phyloP scores from a whole-genome alignment of 2,329 filamentous ascomycete genomes.

The Biscogniauxia sp. region DNA sequence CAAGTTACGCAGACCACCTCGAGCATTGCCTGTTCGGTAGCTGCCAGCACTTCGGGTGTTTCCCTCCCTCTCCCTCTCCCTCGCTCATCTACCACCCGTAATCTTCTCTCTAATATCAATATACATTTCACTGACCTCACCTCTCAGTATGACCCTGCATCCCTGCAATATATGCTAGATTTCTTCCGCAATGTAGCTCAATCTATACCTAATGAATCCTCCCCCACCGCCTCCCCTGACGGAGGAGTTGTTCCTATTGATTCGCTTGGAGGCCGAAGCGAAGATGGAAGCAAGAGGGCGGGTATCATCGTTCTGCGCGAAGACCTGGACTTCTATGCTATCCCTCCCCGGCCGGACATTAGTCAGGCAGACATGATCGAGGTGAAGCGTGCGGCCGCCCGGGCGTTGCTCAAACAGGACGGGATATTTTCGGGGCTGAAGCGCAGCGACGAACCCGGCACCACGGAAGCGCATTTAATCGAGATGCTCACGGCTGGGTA shows the following conservation, averaged over 20 bases:
- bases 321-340: conserved; percentile 96
- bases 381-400: conserved; percentile 88
- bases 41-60: conserved; percentile 10
- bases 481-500: conserved; percentile 99
- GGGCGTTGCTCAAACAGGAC: conserved; percentile 80
- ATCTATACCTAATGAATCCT: conserved; percentile 79
- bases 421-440: conserved; percentile 95
- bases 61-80: conserved; percentile 22
- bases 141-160: conserved; percentile 86
- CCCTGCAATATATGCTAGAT: conserved; percentile 97
- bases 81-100: conserved; percentile 29
- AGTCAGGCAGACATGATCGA: conserved; percentile 89
- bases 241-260: conserved; percentile 66
- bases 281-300: conserved; percentile 76
- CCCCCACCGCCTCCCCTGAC: conserved; percentile 64
- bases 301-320: conserved; percentile 96
- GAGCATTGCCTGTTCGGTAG: conserved; percentile 21
- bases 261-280: conserved; percentile 56
- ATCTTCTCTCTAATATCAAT: conserved; percentile 38
- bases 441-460: conserved; percentile 92
- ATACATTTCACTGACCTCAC: conserved; percentile 43
- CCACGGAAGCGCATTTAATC: conserved; percentile 96
- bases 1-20: conserved; percentile 27
- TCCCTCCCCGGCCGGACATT: conserved; percentile 83
- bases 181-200: conserved; percentile 96